Evolutionary conservation across 176 grass and related monocot genomes (phyloP).

Genomic region (Eragrostis curvula): DNA sequence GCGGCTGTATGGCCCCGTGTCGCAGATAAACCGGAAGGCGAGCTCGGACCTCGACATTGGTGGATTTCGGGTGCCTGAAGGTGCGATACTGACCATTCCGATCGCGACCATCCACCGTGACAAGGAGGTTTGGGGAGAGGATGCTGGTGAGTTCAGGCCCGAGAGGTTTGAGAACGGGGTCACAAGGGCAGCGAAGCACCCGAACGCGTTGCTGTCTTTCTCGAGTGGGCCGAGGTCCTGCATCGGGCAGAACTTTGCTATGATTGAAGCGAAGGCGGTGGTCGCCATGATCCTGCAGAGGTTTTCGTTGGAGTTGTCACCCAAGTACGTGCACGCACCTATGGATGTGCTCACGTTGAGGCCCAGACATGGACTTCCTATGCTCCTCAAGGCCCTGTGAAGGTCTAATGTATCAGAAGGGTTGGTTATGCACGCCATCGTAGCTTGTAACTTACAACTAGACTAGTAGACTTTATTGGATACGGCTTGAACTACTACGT

Average conservation of each 20-base stretch:
- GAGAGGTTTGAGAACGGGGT: conserved; percentile 53
- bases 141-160: conserved; percentile 50
- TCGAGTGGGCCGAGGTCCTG: conserved; percentile 49
- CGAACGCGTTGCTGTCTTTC: conserved; percentile 52
- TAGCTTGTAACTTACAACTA: background rate
- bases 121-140: conserved; percentile 60
- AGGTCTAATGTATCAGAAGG: background rate
- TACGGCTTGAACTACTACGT: too few species aligned
- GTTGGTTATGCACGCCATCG: background rate
- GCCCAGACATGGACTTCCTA: conserved; percentile 41
- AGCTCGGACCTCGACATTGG: conserved; percentile 1
- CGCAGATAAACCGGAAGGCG: background rate
- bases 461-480: too few species aligned
- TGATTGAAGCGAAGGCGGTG: conserved; percentile 55
- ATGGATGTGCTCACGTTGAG: conserved; percentile 33
- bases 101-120: conserved; percentile 42
- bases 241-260: conserved; percentile 66
- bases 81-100: background rate
- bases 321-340: conserved; percentile 52
- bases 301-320: conserved; percentile 50
- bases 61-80: conserved; percentile 22
- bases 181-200: conserved; percentile 41
- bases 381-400: conserved; percentile 36
- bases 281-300: conserved; percentile 53
- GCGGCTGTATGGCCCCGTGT: conserved; percentile 30